Evolutionary conservation across 192 early-diverging fungal genomes (phyloP), one percentile per base, ranked within the genome.

Genomic region (Coemansia sp.): DNA sequence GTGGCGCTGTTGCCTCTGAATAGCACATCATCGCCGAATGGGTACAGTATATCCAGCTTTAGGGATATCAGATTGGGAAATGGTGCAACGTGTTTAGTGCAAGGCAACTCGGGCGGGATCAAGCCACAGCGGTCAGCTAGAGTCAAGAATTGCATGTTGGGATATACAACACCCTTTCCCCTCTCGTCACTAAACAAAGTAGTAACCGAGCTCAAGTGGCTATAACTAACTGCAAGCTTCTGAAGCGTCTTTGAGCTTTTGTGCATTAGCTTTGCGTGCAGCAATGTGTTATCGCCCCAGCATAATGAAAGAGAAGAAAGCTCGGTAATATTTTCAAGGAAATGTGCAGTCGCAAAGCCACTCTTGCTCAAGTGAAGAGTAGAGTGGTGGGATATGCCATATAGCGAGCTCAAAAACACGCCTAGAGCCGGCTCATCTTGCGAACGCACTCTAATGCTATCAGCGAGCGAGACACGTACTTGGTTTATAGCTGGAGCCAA

Each of bases 1-100:
- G 66, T 67, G 5, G 38, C 50, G 27, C 51, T 58, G 37, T 67
- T 67, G 6, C 66, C 66, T 10, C 66, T 25, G 38, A 67, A 67
- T 12, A 67, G 17, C 14, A 58, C 55, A 23, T 67, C 66, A 38
- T 67, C 53, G n/a, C 66, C 51, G 15, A 67, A 67, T 23, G 66
- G 66, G 8, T 67, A 67, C 5, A 58, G 29, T 14, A 32, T 41
- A n/a, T 57, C 34, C 6, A 55, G 10, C 34, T 42, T 41, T 5
- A 67, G 66, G 7, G 34, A 34, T n/a, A 10, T 12, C 51, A 67
- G 34, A 11, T 12, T 58, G 1, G 51, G 51, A 38, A 67, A 67
- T 3, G 55, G 66, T n/a, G 21, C 66, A 44, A 46, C 39, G 5
- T 17, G 25, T 23, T 50, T 7, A n/a, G 37, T 25, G 51, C 36